Evolutionary conservation across 2,329 filamentous ascomycete species (phyloP).

Genomic region (Fusarium armeniacum): DNA sequence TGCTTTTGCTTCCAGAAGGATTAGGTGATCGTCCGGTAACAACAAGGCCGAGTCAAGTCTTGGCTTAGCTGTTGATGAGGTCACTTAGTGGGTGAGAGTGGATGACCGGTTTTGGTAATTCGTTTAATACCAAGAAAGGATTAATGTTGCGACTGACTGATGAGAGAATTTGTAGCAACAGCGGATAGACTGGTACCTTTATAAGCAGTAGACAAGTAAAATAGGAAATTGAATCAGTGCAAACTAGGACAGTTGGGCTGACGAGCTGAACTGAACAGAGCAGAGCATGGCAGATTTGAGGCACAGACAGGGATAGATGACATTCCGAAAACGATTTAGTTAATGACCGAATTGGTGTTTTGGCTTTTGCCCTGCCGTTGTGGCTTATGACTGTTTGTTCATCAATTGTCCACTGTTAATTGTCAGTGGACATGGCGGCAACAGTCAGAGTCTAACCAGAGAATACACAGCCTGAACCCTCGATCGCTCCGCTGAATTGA

Average conservation of each 20-base stretch:
- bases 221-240: background rate
- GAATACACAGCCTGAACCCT: background rate
- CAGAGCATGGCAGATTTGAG: background rate
- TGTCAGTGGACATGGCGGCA: background rate
- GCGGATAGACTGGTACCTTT: conserved; percentile 3
- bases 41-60: conserved; percentile 20
- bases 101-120: conserved; percentile 21
- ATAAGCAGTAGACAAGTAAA: background rate
- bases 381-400: background rate
- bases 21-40: conserved; percentile 30
- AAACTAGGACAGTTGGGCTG: conserved; percentile 1
- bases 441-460: background rate
- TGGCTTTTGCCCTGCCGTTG: conserved; percentile 11
- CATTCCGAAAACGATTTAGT: conserved; percentile 19
- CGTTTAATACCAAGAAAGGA: background rate
- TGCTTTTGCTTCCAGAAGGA: conserved; percentile 10
- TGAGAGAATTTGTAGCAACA: background rate
- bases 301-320: background rate
- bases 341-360: conserved; percentile 5
- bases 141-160: background rate
- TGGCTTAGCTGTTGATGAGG: conserved; percentile 27
- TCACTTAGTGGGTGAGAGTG: conserved; percentile 15
- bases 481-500: background rate
- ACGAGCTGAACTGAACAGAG: conserved; percentile 16
- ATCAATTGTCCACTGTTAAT: conserved; percentile 1